Evolutionary conservation across 2,329 filamentous ascomycete genomes (phyloP).

Genomic region (Trichoderma sp.): DNA sequence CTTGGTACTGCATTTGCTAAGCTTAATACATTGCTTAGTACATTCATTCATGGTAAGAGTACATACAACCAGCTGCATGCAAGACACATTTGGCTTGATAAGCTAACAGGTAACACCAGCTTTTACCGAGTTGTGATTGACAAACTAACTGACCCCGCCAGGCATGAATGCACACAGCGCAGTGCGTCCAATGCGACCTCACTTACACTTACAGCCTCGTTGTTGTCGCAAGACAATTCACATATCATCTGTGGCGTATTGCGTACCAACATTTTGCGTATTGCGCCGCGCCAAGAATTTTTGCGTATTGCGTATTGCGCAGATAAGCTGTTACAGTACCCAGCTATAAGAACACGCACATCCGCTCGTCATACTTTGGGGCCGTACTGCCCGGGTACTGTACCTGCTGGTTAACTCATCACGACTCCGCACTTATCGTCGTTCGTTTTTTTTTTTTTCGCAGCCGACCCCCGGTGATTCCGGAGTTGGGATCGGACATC

Average conservation of each 20-base stretch:
- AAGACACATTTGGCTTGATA: background rate
- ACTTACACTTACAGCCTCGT: background rate
- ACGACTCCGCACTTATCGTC: background rate
- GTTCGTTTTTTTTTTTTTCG: background rate
- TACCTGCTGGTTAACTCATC: background rate
- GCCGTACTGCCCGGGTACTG: background rate
- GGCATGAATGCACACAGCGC: background rate
- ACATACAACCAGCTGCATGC: background rate
- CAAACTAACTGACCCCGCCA: background rate
- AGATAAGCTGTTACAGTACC: background rate
- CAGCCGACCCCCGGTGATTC: slow-evolving; percentile 4
- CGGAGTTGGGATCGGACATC: slow-evolving; percentile 8
- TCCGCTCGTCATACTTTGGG: background rate
- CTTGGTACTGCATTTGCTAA: background rate
- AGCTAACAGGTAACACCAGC: background rate
- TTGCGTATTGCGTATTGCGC: background rate
- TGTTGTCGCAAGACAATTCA: background rate
- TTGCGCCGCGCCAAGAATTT: background rate
- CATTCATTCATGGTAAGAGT: background rate
- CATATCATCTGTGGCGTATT: background rate
- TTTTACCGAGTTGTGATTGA: background rate
- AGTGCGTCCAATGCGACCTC: background rate
- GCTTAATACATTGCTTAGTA: background rate
- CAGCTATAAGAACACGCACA: background rate
- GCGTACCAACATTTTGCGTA: background rate